phyloP scores from a whole-genome alignment of 2,329 filamentous ascomycete species.

The Botrytis porri region DNA sequence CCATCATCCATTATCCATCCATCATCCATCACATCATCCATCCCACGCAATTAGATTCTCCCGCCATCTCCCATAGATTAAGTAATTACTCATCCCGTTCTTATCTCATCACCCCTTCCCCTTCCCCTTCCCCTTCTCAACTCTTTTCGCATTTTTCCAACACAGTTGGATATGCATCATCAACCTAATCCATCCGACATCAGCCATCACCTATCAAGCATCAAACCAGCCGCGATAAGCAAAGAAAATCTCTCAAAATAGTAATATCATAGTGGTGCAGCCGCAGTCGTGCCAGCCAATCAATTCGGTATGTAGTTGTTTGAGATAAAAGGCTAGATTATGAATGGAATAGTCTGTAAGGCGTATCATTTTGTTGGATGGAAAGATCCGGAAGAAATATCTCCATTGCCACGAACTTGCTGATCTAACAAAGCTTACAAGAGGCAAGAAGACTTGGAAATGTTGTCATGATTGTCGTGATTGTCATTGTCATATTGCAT shows the following conservation, averaged over 20 bases:
- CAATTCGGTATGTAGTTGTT: neutral
- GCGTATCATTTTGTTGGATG: neutral
- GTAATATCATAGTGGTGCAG: neutral
- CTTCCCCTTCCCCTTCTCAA: neutral
- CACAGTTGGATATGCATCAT: neutral
- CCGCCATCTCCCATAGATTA: neutral
- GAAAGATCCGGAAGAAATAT: neutral
- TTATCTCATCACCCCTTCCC: neutral
- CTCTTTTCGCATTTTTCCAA: neutral
- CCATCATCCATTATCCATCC: too few species aligned
- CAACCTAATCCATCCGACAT: neutral
- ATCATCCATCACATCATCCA: neutral
- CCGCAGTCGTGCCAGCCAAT: neutral
- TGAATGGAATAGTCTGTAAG: neutral
- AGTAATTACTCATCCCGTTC: neutral
- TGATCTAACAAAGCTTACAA: neutral
- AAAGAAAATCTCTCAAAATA: neutral
- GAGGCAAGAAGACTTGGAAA: neutral
- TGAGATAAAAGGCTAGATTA: neutral
- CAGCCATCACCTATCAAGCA: neutral
- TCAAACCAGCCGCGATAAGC: neutral
- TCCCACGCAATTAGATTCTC: neutral
- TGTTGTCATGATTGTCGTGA: neutral
- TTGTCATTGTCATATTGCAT: conserved; percentile 4
- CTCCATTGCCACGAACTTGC: neutral